Base-by-base conservation (phyloP, 352 stramenopile genomes). In the Thraustotheca clavata region DNA sequence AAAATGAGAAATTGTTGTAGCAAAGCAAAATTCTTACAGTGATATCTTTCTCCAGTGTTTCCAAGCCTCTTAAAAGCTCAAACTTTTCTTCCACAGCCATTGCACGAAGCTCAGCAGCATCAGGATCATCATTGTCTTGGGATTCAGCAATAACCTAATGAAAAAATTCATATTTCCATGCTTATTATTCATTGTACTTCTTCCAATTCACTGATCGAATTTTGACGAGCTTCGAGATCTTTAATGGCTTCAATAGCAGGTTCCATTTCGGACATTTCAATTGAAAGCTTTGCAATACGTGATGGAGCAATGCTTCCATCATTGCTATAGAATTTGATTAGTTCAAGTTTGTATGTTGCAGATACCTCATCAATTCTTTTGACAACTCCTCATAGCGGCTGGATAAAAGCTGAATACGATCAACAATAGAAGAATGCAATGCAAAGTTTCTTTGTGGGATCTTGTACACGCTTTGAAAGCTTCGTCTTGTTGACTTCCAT, bases 121-220 rank as follows among this genome's bases (percentile, higher is more conserved):
- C 83, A 0, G 71, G 18, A 38, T 86, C 81, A 2, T 74, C 71
- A 38, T 76, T 72, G 12, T 70, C 73, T 0, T 68, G 38, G 60
- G 86, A 76, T 54, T 89, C 80, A 0, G 61, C 35, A 46, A 91
- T 89, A 73, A 94, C 83, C 74, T 83, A 67, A 48, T 67, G 2
- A 68, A 12, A 12, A 70, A 18, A 9, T 20, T 49, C 29, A 5
- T 22, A 20, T 8, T 76, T 61, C 4, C 72, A 49, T 48, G 94
- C n/a, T 80, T 6, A 94, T 47, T 14, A 67, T 60, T 18, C 76
- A 70, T 55, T 84, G 33, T 50, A 89, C 73, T 66, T 94, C 77
- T 59, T 97, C 87, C 48, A 98, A 83, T 39, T 89, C 79, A 31
- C 81, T 79, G 26, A 98, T 87, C 26, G 97, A 85, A 11, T 82